A percentile compares a stretch with the other conserved stretches of the same genome.
Conservation (phyloP, 768 basidiomycete genomes). For the Leccinellum rugosiceps region DNA sequence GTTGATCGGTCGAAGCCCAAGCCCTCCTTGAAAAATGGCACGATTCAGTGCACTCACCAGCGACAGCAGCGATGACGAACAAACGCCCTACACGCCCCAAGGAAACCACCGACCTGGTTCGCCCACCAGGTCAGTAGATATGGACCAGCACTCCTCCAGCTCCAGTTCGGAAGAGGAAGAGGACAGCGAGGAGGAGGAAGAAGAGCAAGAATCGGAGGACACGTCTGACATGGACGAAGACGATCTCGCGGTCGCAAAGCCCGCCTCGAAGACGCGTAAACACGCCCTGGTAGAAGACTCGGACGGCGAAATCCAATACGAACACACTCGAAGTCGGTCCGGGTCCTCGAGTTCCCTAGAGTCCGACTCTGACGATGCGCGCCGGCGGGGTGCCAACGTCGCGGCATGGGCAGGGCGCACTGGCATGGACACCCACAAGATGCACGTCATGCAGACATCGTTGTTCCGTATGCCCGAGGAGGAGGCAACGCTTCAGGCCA, state of each 20-base stretch:
- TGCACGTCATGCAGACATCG: slow-evolving; percentile 92
- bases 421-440: slow-evolving; percentile 80
- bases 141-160: slow-evolving; percentile 30
- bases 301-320: slow-evolving; percentile 50
- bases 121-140: slow-evolving; percentile 25
- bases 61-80: slow-evolving; percentile 54
- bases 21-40: slow-evolving; percentile 44
- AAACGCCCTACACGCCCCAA: slow-evolving; percentile 32
- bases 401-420: slow-evolving; percentile 71
- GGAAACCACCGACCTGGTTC: slow-evolving; percentile 12
- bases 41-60: slow-evolving; percentile 65
- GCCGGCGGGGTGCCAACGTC: slow-evolving; percentile 41
- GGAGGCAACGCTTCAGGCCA: slow-evolving; percentile 57
- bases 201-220: slow-evolving; percentile 37
- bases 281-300: slow-evolving; percentile 52
- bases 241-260: slow-evolving; percentile 34
- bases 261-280: slow-evolving; percentile 33
- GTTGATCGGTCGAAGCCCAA: slow-evolving; percentile 13
- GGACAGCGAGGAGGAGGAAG: slow-evolving; percentile 37
- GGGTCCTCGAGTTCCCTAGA: slow-evolving; percentile 26
- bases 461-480: slow-evolving; percentile 79
- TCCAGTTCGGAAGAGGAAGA: slow-evolving; percentile 29
- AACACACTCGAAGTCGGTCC: slow-evolving; percentile 37
- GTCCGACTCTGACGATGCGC: slow-evolving; percentile 18
- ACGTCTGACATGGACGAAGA: slow-evolving; percentile 53